Evolutionary conservation across 495 filamentous ascomycete species (phyloP), one percentile per base, ranked within the genome.

Genomic region (Penicillium bialowiezense): DNA sequence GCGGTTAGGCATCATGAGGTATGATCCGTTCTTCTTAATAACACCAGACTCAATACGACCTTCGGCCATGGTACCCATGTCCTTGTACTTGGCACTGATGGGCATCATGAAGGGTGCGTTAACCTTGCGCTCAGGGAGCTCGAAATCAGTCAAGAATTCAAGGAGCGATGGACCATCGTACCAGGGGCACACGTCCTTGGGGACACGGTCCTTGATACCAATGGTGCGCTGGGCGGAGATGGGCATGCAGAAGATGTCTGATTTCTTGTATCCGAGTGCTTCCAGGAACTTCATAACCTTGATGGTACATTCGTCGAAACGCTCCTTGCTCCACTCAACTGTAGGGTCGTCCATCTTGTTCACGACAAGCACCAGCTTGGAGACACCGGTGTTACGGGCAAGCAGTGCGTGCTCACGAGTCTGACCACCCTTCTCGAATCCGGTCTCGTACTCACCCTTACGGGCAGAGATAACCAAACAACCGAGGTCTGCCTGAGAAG

Each of bases 81-180:
- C 92, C 57, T 85, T 83, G 74, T 97, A 97, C 68, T 97, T 99
- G 63, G 86, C 88, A 41, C 85, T 87, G 59, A 99, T 80, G 6
- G 95, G 89, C 93, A 97, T 96, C 95, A 97, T 97, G 79, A 99
- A 97, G 10, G 93, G 93, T 9, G 93, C 93, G 56, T 96, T 96
- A 68, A 96, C 74, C 71, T 97, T 99, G 52, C 93, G 89, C 67
- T 97, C 93, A 9, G 96, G 79, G 24, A 91, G 80, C 63, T 89
- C 81, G 87, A 98, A 96, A 63, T 78, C 71, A 55, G 93, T 90
- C 34, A 98, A 84, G 65, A 88, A 96, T 63, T 98, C 93, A 17
- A 98, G 82, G 4, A 98, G 81, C 1, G 92, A 95, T n/a, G 92
- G 92, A 0, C 93, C 90, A 49, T 87, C 77, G 60, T 91, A 93